Evolutionary conservation across 2,329 filamentous ascomycete genomes (phyloP).

Genomic region (Polychaeton citri): DNA sequence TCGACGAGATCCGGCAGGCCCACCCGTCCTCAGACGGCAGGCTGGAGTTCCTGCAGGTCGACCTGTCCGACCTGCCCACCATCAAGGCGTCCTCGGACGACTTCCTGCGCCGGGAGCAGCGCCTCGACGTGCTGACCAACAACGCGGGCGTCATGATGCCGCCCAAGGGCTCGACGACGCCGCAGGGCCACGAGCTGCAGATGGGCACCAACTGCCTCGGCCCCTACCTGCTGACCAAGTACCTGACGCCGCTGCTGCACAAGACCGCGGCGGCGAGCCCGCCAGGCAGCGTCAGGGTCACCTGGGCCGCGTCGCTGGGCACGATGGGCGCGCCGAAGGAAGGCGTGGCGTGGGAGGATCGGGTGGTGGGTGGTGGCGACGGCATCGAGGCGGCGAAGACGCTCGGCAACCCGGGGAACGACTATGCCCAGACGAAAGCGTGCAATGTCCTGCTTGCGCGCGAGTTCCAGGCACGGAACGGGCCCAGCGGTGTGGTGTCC

Average conservation of each 20-base stretch:
- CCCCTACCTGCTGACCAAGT: slow-evolving; percentile 19
- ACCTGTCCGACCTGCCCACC: slow-evolving; percentile 25
- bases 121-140: slow-evolving; percentile 29
- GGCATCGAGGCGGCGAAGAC: slow-evolving; percentile 5
- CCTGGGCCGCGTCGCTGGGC: slow-evolving; percentile 15
- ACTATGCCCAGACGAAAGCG: slow-evolving; percentile 17
- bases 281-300: slow-evolving; percentile 15
- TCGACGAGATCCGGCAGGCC: slow-evolving; percentile 29
- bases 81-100: slow-evolving; percentile 21
- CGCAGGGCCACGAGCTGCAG: slow-evolving; percentile 21
- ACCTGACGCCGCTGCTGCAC: slow-evolving; percentile 18
- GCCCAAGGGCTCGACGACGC: slow-evolving; percentile 20
- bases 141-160: slow-evolving; percentile 21
- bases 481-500: slow-evolving; percentile 11
- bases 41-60: slow-evolving; percentile 34
- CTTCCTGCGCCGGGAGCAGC: slow-evolving; percentile 22
- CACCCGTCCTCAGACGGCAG: slow-evolving; percentile 26
- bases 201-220: slow-evolving; percentile 23
- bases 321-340: slow-evolving; percentile 5
- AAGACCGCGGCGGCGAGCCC: slow-evolving; percentile 12
- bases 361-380: no score
- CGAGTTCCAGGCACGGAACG: slow-evolving; percentile 9
- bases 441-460: slow-evolving; percentile 14
- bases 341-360: slow-evolving; percentile 8
- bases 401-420: slow-evolving; percentile 4